Evolutionary conservation across 2,329 filamentous ascomycete genomes (phyloP), one percentile per base, ranked within the genome.

Genomic region (Colletotrichum euphorbiae): DNA sequence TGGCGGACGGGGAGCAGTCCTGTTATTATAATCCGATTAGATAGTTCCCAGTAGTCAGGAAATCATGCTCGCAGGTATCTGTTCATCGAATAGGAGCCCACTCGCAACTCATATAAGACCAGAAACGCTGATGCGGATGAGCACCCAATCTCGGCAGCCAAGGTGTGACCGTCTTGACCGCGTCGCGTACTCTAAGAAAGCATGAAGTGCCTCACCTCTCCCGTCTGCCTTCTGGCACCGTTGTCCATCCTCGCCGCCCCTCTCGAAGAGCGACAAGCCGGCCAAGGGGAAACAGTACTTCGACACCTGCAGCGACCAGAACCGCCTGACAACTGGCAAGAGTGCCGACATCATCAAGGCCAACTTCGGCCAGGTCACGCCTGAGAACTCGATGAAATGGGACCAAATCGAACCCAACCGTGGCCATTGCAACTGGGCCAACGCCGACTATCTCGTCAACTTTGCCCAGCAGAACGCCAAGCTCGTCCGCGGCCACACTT

Each of bases 341-440:
- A 87, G 84, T 67, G 82, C 82, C n/a, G 81, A 82, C 66, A 83
- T 90, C 73, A 87, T 91, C 76, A 83, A 84, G 70, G 79, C 81
- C 60, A 80, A 90, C 76, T 91, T 91, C 70, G 89, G 89, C 19
- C 85, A 88, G 75, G 80, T 92, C 21, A 91, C 89, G 0, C 84
- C 86, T 1, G 90, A 92, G 81, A 91, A 92, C 82, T 87, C 83
- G 74, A 90, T 91, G 85, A 91, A 92, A 79, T 92, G 89, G 89
- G 87, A 90, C 72, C 79, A 84, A 38, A 82, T 82, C 17, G 80
- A 90, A 76, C 74, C 73, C n/a, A 74, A 75, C 17, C 79, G 81
- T 68, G 83, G 83, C 67, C 74, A 72, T 2, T 92, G 89, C 82
- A 87, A 80, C 70, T 90, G 89, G 72, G 75, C 72, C 15, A 78